phyloP scores from a whole-genome alignment of 2,329 filamentous ascomycete species.

The Corinectria fuckeliana region DNA sequence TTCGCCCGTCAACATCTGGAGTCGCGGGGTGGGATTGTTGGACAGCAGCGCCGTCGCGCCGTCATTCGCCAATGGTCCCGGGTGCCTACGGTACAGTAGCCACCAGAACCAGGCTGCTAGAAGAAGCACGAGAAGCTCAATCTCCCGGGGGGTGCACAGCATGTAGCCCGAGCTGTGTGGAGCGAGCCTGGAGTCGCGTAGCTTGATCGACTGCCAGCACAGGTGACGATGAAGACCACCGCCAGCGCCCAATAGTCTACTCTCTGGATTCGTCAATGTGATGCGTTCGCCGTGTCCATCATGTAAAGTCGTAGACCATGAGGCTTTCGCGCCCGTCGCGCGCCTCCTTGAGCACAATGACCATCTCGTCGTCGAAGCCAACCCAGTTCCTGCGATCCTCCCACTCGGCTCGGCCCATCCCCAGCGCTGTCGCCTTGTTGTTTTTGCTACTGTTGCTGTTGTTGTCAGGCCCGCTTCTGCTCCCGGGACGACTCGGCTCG shows the following conservation, averaged over 20 bases:
- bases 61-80: conserved; percentile 18
- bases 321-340: conserved; percentile 72
- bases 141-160: not conserved
- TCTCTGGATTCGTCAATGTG: not conserved
- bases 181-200: not conserved
- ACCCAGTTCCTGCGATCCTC: conserved; percentile 69
- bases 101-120: conserved; percentile 5
- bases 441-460: conserved; percentile 1
- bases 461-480: no score
- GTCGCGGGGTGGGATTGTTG: conserved; percentile 4
- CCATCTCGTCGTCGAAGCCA: conserved; percentile 89
- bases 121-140: not conserved
- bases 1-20: conserved; percentile 5
- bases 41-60: conserved; percentile 6
- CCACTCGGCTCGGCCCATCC: conserved; percentile 38
- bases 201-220: not conserved
- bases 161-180: not conserved
- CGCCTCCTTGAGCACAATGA: conserved; percentile 82
- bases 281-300: conserved; percentile 19
- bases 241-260: not conserved
- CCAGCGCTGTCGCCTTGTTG: conserved; percentile 3
- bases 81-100: conserved; percentile 11
- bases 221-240: not conserved
- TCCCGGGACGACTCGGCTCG: not conserved
- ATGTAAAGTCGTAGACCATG: conserved; percentile 88